These are phyloP conservation scores for Chenopodium album DNA, from an alignment of 148 eudicot genomes.

Conservation along the genomic window DNA sequence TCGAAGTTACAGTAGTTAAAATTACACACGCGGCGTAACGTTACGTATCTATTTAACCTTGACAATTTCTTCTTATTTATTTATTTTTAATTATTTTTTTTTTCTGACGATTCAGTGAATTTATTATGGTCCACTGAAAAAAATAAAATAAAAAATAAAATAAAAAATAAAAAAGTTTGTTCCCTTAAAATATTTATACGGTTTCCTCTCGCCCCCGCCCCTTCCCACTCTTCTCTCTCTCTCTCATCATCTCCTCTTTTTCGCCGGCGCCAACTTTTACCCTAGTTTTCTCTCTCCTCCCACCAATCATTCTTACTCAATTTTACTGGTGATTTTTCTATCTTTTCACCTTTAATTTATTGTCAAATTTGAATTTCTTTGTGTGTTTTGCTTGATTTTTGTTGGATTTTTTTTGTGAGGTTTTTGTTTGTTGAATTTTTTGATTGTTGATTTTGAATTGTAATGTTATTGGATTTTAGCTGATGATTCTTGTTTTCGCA, in stretches of 20 bases:
- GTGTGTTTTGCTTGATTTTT: background rate
- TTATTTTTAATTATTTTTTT: background rate
- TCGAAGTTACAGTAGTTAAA: background rate
- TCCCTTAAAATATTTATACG: background rate
- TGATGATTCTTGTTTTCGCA: background rate
- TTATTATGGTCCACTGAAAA: constrained; percentile 23
- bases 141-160: too few relatives aligned
- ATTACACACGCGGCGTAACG: background rate
- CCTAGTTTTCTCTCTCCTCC: constrained; percentile 10
- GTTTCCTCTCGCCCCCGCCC: background rate
- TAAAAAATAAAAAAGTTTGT: too few relatives aligned
- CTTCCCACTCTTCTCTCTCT: background rate
- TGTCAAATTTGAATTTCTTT: background rate
- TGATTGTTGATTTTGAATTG: background rate
- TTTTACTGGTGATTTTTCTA: constrained; percentile 11
- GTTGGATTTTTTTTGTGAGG: background rate
- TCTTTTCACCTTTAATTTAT: background rate
- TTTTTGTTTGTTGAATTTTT: background rate
- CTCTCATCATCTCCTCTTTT: background rate
- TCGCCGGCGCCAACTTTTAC: constrained; percentile 16
- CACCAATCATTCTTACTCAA: background rate
- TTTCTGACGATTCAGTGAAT: background rate
- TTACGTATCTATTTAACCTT: background rate
- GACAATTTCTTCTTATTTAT: background rate
- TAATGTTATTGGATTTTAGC: background rate